A percentile compares a stretch with the other conserved stretches of the same genome.
These are phyloP conservation scores for Ascoidea asiatica DNA, from an alignment of 805 yeast species.

Conservation along the genomic window DNA sequence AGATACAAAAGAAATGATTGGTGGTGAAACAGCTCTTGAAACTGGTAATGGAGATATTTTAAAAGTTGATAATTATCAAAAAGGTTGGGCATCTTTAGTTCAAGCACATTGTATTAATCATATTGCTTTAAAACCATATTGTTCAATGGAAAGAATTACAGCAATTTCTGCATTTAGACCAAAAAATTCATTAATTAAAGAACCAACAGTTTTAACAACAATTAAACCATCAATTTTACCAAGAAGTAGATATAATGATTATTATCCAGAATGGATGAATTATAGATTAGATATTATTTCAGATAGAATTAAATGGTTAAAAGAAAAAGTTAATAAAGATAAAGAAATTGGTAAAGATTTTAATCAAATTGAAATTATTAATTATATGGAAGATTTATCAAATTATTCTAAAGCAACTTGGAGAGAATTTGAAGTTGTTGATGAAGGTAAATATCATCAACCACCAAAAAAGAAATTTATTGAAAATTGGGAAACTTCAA, in stretches of 20 bases:
- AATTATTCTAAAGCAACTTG: constrained; percentile 18
- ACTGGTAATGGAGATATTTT: constrained; percentile 20
- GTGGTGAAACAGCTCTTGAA: constrained; percentile 29
- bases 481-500: not conserved
- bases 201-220: constrained; percentile 26
- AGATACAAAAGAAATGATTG: constrained; percentile 28
- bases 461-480: not conserved
- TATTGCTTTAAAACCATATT: constrained; percentile 15
- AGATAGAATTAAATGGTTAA: constrained; percentile 19
- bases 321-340: constrained; percentile 13
- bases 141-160: constrained; percentile 26
- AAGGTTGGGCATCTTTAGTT: constrained; percentile 14
- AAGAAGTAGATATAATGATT: constrained; percentile 23
- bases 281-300: constrained; percentile 22
- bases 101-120: constrained; percentile 17
- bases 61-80: constrained; percentile 13
- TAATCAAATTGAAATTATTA: constrained; percentile 22
- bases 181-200: constrained; percentile 21
- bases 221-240: constrained; percentile 25
- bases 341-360: constrained; percentile 17
- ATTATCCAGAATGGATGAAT: constrained; percentile 26
- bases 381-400: constrained; percentile 17
- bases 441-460: constrained; percentile 11
- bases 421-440: constrained; percentile 23
- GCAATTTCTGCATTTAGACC: constrained; percentile 30